phyloP scores from a whole-genome alignment of 116 monocot species.

The Trichopus zeylanicus region DNA sequence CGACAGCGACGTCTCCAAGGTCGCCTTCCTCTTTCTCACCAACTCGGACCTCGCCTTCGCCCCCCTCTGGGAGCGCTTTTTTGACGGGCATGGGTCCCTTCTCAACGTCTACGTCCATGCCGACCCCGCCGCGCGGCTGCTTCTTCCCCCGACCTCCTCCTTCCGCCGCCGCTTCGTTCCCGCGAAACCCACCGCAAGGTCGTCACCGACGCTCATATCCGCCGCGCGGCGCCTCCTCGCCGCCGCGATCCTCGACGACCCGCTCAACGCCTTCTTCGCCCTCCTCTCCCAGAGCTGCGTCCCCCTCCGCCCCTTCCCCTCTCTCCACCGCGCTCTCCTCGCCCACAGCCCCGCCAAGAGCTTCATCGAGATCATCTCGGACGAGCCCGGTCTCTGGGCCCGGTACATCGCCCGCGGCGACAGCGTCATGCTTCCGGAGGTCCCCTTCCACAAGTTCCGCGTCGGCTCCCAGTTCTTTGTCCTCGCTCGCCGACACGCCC shows the following conservation, averaged over 20 bases:
- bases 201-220: conserved; percentile 85
- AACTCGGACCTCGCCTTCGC: conserved; percentile 73
- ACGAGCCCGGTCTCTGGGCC: conserved; percentile 26
- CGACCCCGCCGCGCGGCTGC: conserved; percentile 5
- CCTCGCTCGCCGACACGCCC: conserved; percentile 59
- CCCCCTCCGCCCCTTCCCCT: conserved; percentile 79
- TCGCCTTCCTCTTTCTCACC: conserved; percentile 88
- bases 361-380: conserved; percentile 74
- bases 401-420: conserved; percentile 87
- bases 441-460: conserved; percentile 70
- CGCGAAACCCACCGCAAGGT: conserved; percentile 63
- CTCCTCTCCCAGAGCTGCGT: conserved; percentile 83
- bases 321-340: conserved; percentile 43
- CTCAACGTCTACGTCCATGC: conserved; percentile 84
- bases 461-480: conserved; percentile 93
- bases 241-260: conserved; percentile 74
- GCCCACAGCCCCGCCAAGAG: conserved; percentile 13
- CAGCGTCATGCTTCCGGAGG: conserved; percentile 75
- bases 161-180: conserved; percentile 63
- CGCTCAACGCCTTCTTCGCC: conserved; percentile 77
- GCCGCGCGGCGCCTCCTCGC: conserved; percentile 93
- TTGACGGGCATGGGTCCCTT: conserved; percentile 31
- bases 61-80: conserved; percentile 84
- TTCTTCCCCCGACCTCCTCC: conserved; percentile 32
- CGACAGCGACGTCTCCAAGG: conserved; percentile 31